phyloP scores from a whole-genome alignment of 2,329 filamentous ascomycete genomes.

The Paramyrothecium sp. region DNA sequence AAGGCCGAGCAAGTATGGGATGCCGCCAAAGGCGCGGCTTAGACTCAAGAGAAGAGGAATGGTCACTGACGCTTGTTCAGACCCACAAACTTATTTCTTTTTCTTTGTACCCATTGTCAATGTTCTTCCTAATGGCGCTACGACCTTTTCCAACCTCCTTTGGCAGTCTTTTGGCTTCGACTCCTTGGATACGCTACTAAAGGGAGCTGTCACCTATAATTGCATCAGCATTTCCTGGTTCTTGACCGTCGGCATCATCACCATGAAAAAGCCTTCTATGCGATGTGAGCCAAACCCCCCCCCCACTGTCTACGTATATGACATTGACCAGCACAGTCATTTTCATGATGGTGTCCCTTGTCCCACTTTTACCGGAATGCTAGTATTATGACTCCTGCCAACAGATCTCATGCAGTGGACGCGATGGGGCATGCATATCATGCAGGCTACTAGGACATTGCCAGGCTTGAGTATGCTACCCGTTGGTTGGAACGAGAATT shows the following conservation, averaged over 20 bases:
- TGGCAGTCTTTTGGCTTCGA: conserved; percentile 30
- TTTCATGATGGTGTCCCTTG: conserved; percentile 25
- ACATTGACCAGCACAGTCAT: too few relatives aligned
- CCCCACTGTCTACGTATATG: too few relatives aligned
- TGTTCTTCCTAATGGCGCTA: conserved; percentile 28
- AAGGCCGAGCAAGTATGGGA: conserved; percentile 23
- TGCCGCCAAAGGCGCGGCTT: conserved; percentile 23
- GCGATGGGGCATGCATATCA: conserved; percentile 29
- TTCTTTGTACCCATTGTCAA: conserved; percentile 32
- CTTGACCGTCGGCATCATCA: conserved; percentile 17
- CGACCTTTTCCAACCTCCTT: conserved; percentile 28
- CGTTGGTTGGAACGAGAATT: neutral
- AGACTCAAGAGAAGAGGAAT: too few relatives aligned
- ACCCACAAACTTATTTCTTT: conserved; percentile 31
- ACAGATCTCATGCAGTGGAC: conserved; percentile 23
- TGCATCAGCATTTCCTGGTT: conserved; percentile 25
- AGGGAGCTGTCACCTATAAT: conserved; percentile 27
- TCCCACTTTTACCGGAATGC: conserved; percentile 27
- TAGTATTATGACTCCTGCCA: conserved; percentile 25
- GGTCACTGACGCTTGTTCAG: too few relatives aligned
- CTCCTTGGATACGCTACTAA: conserved; percentile 25
- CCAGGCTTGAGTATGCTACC: conserved; percentile 19
- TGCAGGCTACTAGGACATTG: conserved; percentile 21
- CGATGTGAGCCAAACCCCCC: conserved; percentile 27
- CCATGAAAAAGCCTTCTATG: conserved; percentile 23